These are phyloP conservation scores for Scedosporium boydii DNA, from an alignment of 2,329 filamentous ascomycete species.

Conservation along the genomic window DNA sequence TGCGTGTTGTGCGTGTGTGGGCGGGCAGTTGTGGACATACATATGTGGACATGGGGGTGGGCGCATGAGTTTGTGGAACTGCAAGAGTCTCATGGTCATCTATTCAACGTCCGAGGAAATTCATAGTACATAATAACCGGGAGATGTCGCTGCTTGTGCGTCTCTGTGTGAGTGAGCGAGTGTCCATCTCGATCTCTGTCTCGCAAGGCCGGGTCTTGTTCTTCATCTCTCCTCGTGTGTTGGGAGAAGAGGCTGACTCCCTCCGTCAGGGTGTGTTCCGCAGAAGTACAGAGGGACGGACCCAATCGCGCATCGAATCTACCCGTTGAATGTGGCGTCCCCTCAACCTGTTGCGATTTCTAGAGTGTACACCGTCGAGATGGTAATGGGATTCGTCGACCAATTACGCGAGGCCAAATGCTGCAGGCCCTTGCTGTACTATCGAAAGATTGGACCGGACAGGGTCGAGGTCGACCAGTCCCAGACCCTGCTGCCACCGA, in stretches of 20 bases:
- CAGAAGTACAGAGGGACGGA: too few species aligned
- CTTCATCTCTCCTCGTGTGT: not conserved
- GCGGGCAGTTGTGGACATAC: conserved; percentile 1
- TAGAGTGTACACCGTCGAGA: not conserved
- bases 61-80: not conserved
- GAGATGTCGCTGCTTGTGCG: not conserved
- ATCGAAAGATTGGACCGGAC: not conserved
- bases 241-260: not conserved
- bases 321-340: not conserved
- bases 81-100: not conserved
- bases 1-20: conserved; percentile 2
- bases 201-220: not conserved
- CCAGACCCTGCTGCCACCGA: conserved; percentile 1
- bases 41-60: not conserved
- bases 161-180: not conserved
- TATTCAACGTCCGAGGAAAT: not conserved
- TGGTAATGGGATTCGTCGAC: not conserved
- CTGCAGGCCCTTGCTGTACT: not conserved
- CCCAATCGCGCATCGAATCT: not conserved
- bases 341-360: not conserved
- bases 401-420: not conserved
- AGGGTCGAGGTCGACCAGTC: not conserved
- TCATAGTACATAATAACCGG: not conserved
- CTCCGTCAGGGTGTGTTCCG: too few species aligned
- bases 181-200: not conserved